Conservation (phyloP, 345 rosid species). For the Excoecaria cochinchinensis region DNA sequence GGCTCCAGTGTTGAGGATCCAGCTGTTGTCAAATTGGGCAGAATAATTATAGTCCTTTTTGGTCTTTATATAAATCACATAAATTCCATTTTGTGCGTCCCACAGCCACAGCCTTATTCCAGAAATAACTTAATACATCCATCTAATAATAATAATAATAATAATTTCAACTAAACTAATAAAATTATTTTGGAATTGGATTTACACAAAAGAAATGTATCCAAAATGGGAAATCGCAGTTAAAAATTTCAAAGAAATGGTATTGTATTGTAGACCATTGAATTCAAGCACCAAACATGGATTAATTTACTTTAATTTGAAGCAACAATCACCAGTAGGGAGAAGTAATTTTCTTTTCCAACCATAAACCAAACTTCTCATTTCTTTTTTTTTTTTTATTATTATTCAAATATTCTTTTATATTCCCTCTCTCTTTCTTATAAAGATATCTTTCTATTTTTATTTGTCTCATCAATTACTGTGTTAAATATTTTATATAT, state of each 20-base stretch:
- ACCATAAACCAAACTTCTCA: constrained; percentile 2
- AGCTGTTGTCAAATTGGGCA: neutral
- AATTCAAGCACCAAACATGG: neutral
- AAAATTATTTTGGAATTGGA: too few species aligned
- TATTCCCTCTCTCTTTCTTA: neutral
- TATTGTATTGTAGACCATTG: constrained; percentile 11
- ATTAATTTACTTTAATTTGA: constrained; percentile 16
- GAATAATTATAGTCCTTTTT: neutral
- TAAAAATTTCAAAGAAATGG: neutral
- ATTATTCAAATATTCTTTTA: neutral
- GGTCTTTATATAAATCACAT: neutral
- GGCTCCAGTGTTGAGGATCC: constrained; percentile 20
- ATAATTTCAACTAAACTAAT: neutral
- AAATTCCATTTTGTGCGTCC: neutral
- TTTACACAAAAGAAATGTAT: too few species aligned
- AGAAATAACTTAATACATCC: too few species aligned
- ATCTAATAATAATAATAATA: too few species aligned
- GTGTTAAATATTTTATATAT: too few species aligned
- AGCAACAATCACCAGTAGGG: constrained; percentile 1
- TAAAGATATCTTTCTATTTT: too few species aligned
- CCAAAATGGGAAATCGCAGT: neutral
- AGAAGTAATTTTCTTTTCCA: constrained; percentile 2
- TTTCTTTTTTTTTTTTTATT: neutral
- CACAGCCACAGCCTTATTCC: too few species aligned
- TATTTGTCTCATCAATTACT: too few species aligned